These are phyloP conservation scores for Zygosaccharomyces bisporus DNA, from an alignment of 805 yeast species.

Conservation along the genomic window DNA sequence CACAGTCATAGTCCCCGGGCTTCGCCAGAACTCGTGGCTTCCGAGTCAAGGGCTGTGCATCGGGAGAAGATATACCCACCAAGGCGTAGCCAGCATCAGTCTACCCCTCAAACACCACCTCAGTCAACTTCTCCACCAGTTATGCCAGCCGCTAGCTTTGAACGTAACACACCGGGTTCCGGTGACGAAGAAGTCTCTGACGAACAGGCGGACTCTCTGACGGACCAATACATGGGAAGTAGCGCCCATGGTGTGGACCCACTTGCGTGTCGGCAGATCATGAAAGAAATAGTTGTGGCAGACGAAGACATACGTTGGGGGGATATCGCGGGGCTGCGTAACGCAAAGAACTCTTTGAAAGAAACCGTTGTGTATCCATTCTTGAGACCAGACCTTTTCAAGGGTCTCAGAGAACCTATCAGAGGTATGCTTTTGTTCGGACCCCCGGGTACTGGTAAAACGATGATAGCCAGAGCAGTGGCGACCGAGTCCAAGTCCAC, in stretches of 20 bases:
- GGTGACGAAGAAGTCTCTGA: constrained; percentile 3
- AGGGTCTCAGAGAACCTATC: constrained; percentile 91
- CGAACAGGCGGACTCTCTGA: background rate
- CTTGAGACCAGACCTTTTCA: constrained; percentile 86
- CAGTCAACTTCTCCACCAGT: background rate
- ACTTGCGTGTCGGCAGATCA: constrained; percentile 73
- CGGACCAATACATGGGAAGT: constrained; percentile 3
- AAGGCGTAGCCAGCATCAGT: constrained; percentile 3
- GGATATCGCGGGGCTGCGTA: constrained; percentile 88
- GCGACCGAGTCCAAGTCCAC: constrained; percentile 96
- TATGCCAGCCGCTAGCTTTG: background rate
- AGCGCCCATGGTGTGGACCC: constrained; percentile 65
- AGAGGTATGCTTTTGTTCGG: constrained; percentile 95
- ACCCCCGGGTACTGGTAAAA: constrained; percentile 98
- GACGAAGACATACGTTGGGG: constrained; percentile 97
- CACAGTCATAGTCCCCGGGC: constrained; percentile 5
- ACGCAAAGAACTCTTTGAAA: constrained; percentile 82
- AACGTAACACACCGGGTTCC: background rate
- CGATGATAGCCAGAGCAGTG: constrained; percentile 96
- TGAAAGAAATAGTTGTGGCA: constrained; percentile 82
- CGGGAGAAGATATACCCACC: constrained; percentile 5
- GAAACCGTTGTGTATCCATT: constrained; percentile 97
- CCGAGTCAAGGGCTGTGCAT: constrained; percentile 2
- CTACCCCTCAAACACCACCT: constrained; percentile 8
- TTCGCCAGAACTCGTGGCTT: constrained; percentile 1